Evolutionary conservation across 2,329 filamentous ascomycete genomes (phyloP), one percentile per base, ranked within the genome.

Genomic region (Zarea fungicola): DNA sequence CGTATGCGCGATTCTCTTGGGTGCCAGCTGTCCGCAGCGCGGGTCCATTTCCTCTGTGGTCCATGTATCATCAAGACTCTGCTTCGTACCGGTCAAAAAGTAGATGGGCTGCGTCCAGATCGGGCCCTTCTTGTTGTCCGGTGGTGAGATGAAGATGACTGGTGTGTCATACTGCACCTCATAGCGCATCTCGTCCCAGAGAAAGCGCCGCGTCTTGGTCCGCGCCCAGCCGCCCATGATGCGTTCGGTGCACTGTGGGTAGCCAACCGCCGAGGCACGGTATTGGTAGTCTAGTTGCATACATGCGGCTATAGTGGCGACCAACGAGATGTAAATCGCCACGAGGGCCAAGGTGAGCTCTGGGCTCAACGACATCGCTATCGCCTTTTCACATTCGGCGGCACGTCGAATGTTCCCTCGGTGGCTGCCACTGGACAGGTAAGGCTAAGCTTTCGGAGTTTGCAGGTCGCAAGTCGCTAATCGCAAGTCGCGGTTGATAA

Each of bases 231-330:
- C 60, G 1, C 74, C 73, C 62, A 76, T 75, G 45, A 75, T 72
- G 39, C 69, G 68, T 44, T 71, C 62, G 52, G 68, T 71, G 55
- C 73, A 76, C 46, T 71, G 71, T 5, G 71, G 63, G 54, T 74
- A 77, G 26, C 74, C 74, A n/a, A 67, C 66, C 0, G 74, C 73
- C 10, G 74, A 76, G 0, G 73, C 67, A 19, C 68, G 68, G 60
- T 76, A 77, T 51, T 77, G 74, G 52, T 77, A 74, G 25, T 73
- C 57, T 9, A 76, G 71, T 54, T 77, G 74, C 53, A 75, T 63
- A 10, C 69, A 57, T 1, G 74, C 71, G 1, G 71, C 71, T 8
- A 65, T 42, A 3, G 77, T 58, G 13, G 74, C 74, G 6, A 77
- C 62, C 8, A 76, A 57, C 6, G 74, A 76, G 32, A 77, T 61